Base-by-base conservation (phyloP, 2,329 filamentous ascomycete genomes). In the Monosporascus sp. region DNA sequence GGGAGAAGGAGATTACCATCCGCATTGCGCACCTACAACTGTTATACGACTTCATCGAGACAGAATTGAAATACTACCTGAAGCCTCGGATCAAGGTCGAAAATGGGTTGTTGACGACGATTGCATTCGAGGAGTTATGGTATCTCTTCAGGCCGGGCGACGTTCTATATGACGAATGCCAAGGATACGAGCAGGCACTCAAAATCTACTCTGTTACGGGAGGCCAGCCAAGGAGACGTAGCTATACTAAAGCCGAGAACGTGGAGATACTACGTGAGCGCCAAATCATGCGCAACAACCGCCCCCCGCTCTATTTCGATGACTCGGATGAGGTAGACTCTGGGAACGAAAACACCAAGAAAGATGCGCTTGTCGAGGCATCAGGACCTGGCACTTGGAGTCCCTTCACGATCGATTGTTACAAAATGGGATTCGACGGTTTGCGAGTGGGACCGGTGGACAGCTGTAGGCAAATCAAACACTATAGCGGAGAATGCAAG, bases 331-430 rank as follows among this genome's bases (percentile, higher is more conserved):
- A 22, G 8, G 41, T 9, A 11, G 20, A 24, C 11, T 44, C 37
- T 45, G 48, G 48, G 8, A 37, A 50, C 9, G 35, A 48, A 17
- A 38, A 54, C 14, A 20, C 31, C 9, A 24, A 24, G 1, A 24
- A 45, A 38, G 24, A 50, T 31, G 24, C 48, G 6, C 35, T 46
- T n/a, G 48, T 45, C 31, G 45, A 37, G 11, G 45, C 44, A 25
- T 48, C 48, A 9, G 52, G 52, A 31, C 25, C 44, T 6, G 52
- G 52, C 9, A 54, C 48, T 18, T 54, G 52, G 48, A 48, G 45
- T 15, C 25, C 52, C 7, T 37, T 54, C n/a, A 54, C 52, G 11
- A 44, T 54, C 15, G 52, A 54, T n/a, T 54, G 52, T 24, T 54
- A 44, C 44, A 49, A 47, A 18, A 51, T 54, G 22, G 52, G 44